Percentiles rank a stretch among this genome's conserved stretches.
Conservation (phyloP, 139 green algal species). For the Deuterostichococcus epilithicus region DNA sequence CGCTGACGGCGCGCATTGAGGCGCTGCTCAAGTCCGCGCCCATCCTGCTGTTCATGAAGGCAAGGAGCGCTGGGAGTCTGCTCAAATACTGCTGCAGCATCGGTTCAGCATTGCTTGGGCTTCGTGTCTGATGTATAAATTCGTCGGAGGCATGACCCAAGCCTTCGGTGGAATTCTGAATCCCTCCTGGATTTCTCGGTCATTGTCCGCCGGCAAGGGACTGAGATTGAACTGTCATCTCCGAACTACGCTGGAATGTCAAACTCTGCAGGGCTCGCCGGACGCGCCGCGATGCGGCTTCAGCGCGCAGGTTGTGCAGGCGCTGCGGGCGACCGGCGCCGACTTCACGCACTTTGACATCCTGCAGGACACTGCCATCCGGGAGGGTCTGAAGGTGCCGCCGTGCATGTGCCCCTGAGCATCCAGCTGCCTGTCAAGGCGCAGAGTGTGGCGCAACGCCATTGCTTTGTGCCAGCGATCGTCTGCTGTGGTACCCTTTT, state of each 20-base stretch:
- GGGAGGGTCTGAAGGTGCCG: conserved; percentile 76
- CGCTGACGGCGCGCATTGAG: conserved; percentile 46
- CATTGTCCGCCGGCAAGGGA: not conserved
- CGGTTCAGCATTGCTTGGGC: no score
- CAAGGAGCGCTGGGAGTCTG: not conserved
- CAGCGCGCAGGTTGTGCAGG: conserved; percentile 64
- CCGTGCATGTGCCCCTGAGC: no score
- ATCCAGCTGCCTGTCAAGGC: no score
- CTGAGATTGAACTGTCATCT: no score
- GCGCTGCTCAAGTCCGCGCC: conserved; percentile 40
- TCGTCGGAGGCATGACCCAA: no score
- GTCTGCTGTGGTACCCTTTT: no score
- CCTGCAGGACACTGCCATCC: conserved; percentile 67
- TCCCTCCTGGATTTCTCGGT: not conserved
- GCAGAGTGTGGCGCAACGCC: no score
- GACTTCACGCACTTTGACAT: conserved; percentile 86
- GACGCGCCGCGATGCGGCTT: conserved; percentile 84
- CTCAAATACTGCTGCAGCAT: conserved; percentile 4
- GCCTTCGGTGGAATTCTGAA: not conserved
- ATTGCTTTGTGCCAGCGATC: no score
- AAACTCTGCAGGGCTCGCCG: conserved; percentile 74
- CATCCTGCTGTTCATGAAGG: conserved; percentile 91
- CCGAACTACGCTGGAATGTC: no score
- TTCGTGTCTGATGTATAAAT: no score
- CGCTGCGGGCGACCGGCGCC: conserved; percentile 43